These are phyloP conservation scores for Ceratocystis alfenasii DNA, from an alignment of 2,329 filamentous ascomycete species.

Conservation along the genomic window DNA sequence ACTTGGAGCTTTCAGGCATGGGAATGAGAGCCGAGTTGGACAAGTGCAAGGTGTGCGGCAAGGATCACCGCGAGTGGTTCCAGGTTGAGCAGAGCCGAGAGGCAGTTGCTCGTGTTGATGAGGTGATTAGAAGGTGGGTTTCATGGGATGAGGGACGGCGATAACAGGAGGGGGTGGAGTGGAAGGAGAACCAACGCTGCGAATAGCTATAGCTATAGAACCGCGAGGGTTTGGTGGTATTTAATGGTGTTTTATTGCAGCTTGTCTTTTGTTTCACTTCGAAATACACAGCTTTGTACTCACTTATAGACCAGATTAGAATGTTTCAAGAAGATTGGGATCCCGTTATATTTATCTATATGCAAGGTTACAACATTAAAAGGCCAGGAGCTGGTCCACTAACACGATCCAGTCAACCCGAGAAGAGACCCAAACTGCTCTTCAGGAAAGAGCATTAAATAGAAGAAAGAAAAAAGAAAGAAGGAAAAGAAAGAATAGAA, in stretches of 20 bases:
- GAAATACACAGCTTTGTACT: no score
- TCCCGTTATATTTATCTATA: slow-evolving; percentile 10
- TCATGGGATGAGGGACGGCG: slow-evolving; percentile 55
- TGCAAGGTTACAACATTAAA: not conserved
- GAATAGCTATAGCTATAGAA: not conserved
- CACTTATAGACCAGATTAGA: no score
- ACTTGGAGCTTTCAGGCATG: slow-evolving; percentile 68
- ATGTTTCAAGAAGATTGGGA: not conserved
- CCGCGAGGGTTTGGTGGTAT: no score
- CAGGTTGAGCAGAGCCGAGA: slow-evolving; percentile 65
- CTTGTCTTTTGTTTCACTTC: no score
- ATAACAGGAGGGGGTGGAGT: not conserved
- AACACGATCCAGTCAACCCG: not conserved
- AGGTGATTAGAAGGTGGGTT: slow-evolving; percentile 73
- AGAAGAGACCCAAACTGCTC: slow-evolving; percentile 9
- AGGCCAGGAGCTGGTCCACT: not conserved
- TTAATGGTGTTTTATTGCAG: no score
- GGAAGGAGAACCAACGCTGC: not conserved
- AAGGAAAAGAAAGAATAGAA: slow-evolving; percentile 7
- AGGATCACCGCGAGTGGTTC: slow-evolving; percentile 90
- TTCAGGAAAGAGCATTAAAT: not conserved
- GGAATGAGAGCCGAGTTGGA: slow-evolving; percentile 41
- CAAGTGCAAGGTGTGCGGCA: slow-evolving; percentile 65
- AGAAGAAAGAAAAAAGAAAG: slow-evolving; percentile 1
- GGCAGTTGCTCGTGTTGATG: slow-evolving; percentile 53